Conservation (phyloP, 495 filamentous ascomycete species). For the Penicillium argentinense region DNA sequence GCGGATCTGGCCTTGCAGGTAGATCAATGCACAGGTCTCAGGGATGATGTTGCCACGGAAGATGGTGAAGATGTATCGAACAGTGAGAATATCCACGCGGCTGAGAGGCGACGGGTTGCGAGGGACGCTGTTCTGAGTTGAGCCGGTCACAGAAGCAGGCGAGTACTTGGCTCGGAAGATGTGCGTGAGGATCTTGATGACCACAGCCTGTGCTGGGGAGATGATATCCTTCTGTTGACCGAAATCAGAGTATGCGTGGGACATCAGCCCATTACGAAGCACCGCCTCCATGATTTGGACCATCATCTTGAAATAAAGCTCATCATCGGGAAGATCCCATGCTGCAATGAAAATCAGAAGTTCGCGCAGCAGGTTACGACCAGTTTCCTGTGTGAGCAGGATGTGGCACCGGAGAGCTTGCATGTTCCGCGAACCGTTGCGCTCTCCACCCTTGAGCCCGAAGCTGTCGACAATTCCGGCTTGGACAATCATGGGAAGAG, state of each 20-base stretch:
- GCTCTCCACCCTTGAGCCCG: slow-evolving; percentile 45
- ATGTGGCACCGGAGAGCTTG: slow-evolving; percentile 86
- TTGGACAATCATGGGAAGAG: slow-evolving; percentile 91
- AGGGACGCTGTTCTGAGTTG: slow-evolving; percentile 33
- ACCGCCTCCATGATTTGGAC: slow-evolving; percentile 93
- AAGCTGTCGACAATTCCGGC: slow-evolving; percentile 71
- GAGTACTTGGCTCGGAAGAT: slow-evolving; percentile 76
- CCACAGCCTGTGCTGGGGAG: slow-evolving; percentile 87
- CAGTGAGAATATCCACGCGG: slow-evolving; percentile 63
- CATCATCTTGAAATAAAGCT: slow-evolving; percentile 92
- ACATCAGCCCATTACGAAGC: slow-evolving; percentile 81
- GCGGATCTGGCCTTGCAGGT: slow-evolving; percentile 86
- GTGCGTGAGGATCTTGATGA: slow-evolving; percentile 83
- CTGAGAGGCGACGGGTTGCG: slow-evolving; percentile 37
- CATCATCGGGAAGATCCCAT: slow-evolving; percentile 89
- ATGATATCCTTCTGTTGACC: slow-evolving; percentile 93
- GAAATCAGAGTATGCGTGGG: slow-evolving; percentile 86
- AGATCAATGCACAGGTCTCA: slow-evolving; percentile 88
- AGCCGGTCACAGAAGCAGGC: slow-evolving; percentile 49
- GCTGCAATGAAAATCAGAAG: slow-evolving; percentile 94
- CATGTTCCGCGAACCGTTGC: slow-evolving; percentile 70
- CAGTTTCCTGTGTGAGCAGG: slow-evolving; percentile 80
- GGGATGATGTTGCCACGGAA: slow-evolving; percentile 90
- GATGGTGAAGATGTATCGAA: slow-evolving; percentile 88
- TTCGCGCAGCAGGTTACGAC: slow-evolving; percentile 82